Base-by-base conservation (phyloP, 495 filamentous ascomycete genomes). In the Friedmanniomyces endolithicus region DNA sequence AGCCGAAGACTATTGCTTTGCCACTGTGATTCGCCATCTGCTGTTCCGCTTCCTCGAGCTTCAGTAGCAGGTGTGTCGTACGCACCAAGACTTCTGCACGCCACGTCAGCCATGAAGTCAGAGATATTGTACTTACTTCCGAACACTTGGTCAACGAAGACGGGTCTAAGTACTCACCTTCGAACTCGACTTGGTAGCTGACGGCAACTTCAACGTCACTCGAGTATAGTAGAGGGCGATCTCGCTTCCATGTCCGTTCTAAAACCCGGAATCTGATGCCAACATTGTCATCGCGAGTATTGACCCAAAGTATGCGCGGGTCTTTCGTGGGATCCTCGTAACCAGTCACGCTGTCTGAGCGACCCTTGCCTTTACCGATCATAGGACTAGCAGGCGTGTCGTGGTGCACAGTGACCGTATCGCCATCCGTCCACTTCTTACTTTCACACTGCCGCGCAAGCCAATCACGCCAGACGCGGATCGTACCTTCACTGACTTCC, bases 391-490 rank as follows among this genome's bases (percentile, higher is more conserved):
- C 20, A 2, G 58, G 35, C 33, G 43, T 22, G n/a, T 61, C 54
- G 23, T 48, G 55, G 17, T 58, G 45, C 6, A 58, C 41, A 11
- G 44, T 50, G 22, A 62, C 47, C 12, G 50, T 43, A 17, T 62
- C 59, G 12, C 60, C 60, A 59, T 65, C 60, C 40, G 51, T 44
- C 58, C 55, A 61, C 23, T 46, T 57, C 55, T 54, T 61, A 23
- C 53, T 56, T 53, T 52, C 59, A 46, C 59, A 62, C 34, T 64
- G 70, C 50, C 70, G 70, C n/a, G 74, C 70, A 47, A 90, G 67
- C 86, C 86, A 90, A 34, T 78, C 70, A 31, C 83, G 73, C 71
- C 77, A 88, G 35, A 88, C 69, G 11, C 86, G 74, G 34, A 84
- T 67, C 19, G 85, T 69, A 11, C 78, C 79, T 50, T 88, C 81